A percentile compares a stretch with the other conserved stretches of the same genome.
These are phyloP conservation scores for Flaveria robusta DNA, from an alignment of 129 eudicot species.

Conservation along the genomic window DNA sequence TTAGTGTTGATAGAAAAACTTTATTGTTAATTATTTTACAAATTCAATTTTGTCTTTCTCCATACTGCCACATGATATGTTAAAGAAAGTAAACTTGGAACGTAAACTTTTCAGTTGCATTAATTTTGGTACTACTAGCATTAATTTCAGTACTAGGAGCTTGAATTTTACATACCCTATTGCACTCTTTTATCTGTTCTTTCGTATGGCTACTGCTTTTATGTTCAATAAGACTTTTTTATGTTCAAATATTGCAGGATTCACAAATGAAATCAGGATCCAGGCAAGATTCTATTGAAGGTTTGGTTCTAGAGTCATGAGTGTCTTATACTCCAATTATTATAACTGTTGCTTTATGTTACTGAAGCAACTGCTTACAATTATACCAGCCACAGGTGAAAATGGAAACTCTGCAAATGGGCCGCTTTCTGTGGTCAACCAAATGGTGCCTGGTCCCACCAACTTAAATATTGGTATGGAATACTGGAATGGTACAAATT, in stretches of 20 bases:
- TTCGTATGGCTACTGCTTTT: not conserved
- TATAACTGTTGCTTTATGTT: slow-evolving; percentile 10
- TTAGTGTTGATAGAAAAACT: not conserved
- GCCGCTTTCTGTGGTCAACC: slow-evolving; percentile 58
- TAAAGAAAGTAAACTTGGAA: too few species aligned
- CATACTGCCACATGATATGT: not conserved
- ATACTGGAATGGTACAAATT: slow-evolving; percentile 70
- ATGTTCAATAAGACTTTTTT: slow-evolving; percentile 6
- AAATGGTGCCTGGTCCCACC: slow-evolving; percentile 71
- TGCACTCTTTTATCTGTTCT: not conserved
- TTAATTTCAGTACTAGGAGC: too few species aligned
- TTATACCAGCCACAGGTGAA: slow-evolving; percentile 54
- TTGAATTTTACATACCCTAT: not conserved
- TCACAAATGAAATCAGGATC: slow-evolving; percentile 76
- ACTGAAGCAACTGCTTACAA: slow-evolving; percentile 21
- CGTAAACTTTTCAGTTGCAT: not conserved
- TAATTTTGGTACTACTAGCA: not conserved
- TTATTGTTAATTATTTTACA: not conserved
- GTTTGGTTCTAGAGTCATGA: slow-evolving; percentile 33
- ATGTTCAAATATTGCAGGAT: slow-evolving; percentile 48
- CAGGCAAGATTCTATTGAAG: slow-evolving; percentile 76
- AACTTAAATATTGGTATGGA: slow-evolving; percentile 96
- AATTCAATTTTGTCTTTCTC: not conserved
- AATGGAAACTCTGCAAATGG: slow-evolving; percentile 82
- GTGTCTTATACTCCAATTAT: not conserved